These are phyloP conservation scores for Cyberlindnera lachancei DNA, from an alignment of 805 yeast species.

Conservation along the genomic window DNA sequence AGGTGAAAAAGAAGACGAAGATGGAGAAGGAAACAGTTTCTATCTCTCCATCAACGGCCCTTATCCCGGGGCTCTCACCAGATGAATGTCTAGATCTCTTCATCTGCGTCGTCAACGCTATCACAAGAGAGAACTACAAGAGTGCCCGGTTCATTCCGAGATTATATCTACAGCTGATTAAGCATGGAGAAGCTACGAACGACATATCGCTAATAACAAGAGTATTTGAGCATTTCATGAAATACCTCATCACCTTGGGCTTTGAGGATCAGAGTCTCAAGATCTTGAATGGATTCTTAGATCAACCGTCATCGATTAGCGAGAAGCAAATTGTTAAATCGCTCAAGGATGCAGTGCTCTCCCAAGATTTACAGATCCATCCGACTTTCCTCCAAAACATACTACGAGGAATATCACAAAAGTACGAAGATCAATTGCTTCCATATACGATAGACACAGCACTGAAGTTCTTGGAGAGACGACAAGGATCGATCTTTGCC, in stretches of 20 bases:
- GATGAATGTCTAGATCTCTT: constrained; percentile 8
- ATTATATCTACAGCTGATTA: constrained; percentile 16
- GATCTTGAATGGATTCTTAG: not conserved
- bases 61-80: constrained; percentile 7
- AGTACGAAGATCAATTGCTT: too few species aligned
- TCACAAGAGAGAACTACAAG: constrained; percentile 12
- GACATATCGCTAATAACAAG: constrained; percentile 4
- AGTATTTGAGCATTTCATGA: constrained; percentile 10
- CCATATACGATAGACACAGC: too few species aligned
- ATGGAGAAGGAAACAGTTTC: too few species aligned
- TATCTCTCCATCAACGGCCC: too few species aligned
- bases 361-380: not conserved
- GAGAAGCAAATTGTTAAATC: too few species aligned
- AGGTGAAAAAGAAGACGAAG: too few species aligned
- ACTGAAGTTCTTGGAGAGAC: not conserved
- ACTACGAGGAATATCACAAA: too few species aligned
- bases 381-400: too few species aligned
- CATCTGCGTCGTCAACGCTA: constrained; percentile 4
- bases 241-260: constrained; percentile 11
- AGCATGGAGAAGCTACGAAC: not conserved
- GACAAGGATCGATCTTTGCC: not conserved
- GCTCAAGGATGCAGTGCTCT: too few species aligned
- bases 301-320: not conserved
- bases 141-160: constrained; percentile 20
- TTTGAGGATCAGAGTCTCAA: constrained; percentile 12